phyloP scores from a whole-genome alignment of 768 basidiomycete genomes.

The Gelatoporia subvermispora region DNA sequence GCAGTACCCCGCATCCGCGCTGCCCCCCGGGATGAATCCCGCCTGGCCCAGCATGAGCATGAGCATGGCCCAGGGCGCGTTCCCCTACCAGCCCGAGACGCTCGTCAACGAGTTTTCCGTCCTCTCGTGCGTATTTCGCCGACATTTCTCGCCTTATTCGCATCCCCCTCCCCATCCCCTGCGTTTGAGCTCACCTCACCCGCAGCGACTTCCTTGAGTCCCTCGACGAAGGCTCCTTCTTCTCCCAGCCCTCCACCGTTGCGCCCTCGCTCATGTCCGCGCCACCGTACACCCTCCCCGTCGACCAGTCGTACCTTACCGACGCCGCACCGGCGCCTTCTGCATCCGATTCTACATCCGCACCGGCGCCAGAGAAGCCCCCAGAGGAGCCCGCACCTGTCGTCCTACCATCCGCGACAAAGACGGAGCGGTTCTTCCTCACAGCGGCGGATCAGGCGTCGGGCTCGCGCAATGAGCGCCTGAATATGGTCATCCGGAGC shows the following conservation, averaged over 20 bases:
- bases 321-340: slow-evolving; percentile 19
- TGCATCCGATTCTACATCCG: slow-evolving; percentile 8
- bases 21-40: slow-evolving; percentile 26
- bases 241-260: slow-evolving; percentile 52
- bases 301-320: slow-evolving; percentile 21
- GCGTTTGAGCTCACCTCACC: neutral
- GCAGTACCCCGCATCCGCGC: slow-evolving; percentile 13
- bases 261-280: slow-evolving; percentile 41
- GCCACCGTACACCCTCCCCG: slow-evolving; percentile 21
- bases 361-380: slow-evolving; percentile 18
- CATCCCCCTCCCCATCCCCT: neutral
- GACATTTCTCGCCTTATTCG: neutral
- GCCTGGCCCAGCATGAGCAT: slow-evolving; percentile 50
- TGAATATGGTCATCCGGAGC: slow-evolving; percentile 88
- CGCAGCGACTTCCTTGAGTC: slow-evolving; percentile 83
- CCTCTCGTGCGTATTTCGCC: slow-evolving; percentile 60
- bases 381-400: slow-evolving; percentile 40
- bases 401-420: slow-evolving; percentile 68
- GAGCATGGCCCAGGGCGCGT: slow-evolving; percentile 43
- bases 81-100: slow-evolving; percentile 67
- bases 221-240: slow-evolving; percentile 79
- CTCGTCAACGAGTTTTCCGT: slow-evolving; percentile 81
- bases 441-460: slow-evolving; percentile 94
- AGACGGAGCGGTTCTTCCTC: slow-evolving; percentile 84
- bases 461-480: slow-evolving; percentile 83